These are phyloP conservation scores for Cyamopsis tetragonoloba DNA, from an alignment of 306 rosid genomes.

Conservation along the genomic window DNA sequence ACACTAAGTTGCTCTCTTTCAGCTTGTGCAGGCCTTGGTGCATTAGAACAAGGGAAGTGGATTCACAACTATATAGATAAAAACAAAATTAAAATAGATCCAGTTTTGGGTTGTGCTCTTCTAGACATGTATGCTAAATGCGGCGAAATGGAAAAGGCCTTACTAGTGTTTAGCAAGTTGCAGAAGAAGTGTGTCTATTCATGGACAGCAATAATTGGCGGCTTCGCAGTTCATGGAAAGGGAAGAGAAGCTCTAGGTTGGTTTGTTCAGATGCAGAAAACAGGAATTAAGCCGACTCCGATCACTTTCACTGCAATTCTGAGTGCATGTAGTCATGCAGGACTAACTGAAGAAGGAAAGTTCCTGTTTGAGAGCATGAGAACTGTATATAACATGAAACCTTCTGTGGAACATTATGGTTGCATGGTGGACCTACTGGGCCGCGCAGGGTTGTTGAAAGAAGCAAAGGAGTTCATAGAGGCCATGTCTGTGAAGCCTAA, in stretches of 20 bases:
- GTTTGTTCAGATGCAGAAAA: slow-evolving; percentile 43
- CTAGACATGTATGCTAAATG: slow-evolving; percentile 55
- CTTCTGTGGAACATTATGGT: slow-evolving; percentile 50
- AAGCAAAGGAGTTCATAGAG: slow-evolving; percentile 46
- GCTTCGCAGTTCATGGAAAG: slow-evolving; percentile 50
- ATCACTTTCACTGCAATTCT: slow-evolving; percentile 50
- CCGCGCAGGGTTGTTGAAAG: slow-evolving; percentile 48
- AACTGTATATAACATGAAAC: slow-evolving; percentile 36
- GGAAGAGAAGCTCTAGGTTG: slow-evolving; percentile 55
- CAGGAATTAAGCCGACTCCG: slow-evolving; percentile 42
- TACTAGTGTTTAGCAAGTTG: slow-evolving; percentile 30
- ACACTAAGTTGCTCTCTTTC: slow-evolving; percentile 41
- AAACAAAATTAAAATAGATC: slow-evolving; percentile 39
- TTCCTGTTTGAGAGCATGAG: slow-evolving; percentile 39
- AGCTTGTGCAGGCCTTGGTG: slow-evolving; percentile 59
- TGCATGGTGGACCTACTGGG: slow-evolving; percentile 65
- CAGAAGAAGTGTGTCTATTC: slow-evolving; percentile 40
- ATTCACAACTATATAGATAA: slow-evolving; percentile 42
- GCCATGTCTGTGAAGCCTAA: slow-evolving; percentile 53
- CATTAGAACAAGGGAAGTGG: slow-evolving; percentile 49
- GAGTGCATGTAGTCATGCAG: slow-evolving; percentile 59
- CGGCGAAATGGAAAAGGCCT: slow-evolving; percentile 52
- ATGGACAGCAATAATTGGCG: slow-evolving; percentile 56
- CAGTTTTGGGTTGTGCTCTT: slow-evolving; percentile 46
- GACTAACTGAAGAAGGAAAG: slow-evolving; percentile 49